Evolutionary conservation across 176 grass and related monocot genomes (phyloP), one percentile per base, ranked within the genome.

Genomic region (Lolium perenne): DNA sequence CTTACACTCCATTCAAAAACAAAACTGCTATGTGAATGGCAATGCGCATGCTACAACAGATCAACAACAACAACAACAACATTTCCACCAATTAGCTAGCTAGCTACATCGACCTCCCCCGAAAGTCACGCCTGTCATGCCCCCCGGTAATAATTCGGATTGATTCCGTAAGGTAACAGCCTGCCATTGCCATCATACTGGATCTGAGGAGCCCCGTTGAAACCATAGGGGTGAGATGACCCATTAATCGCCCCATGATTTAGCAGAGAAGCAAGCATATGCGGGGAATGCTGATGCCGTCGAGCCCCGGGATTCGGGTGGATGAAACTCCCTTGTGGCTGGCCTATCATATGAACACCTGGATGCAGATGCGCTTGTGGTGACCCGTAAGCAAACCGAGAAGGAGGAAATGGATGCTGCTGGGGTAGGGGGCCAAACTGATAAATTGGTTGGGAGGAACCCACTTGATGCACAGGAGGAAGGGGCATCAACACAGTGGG

Each of bases 271-370:
- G 7, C 40, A 9, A 88, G 74, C 57, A 85, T 71, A 83, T 35
- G 74, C 49, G 59, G 82, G 41, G 49, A 73, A 45, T 82, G 85
- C 62, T 83, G 85, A 54, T 83, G 82, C 62, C 73, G 85, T 51
- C 74, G 82, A 60, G 81, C 48, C 55, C 82, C 65, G 23, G 59
- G 75, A 79, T 90, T 73, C 3, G 74, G 10, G 45, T 63, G 66
- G 43, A 83, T 74, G 38, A 68, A 79, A 87, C 66, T 40, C 10
- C 38, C 85, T 12, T 81, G 85, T 61, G 32, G 82, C 54, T 74
- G 91, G 66, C 83, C 29, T 38, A 62, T 1, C 21, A 82, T 72
- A 45, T 61, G 82, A 78, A 83, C 68, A 78, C 66, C 40, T 67
- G 78, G 41, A 77, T 63, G 88, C 50, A 82, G 58, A 49, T 83